Evolutionary conservation across 2,329 filamentous ascomycete species (phyloP), one percentile per base, ranked within the genome.

Genomic region (Corinectria fuckeliana): DNA sequence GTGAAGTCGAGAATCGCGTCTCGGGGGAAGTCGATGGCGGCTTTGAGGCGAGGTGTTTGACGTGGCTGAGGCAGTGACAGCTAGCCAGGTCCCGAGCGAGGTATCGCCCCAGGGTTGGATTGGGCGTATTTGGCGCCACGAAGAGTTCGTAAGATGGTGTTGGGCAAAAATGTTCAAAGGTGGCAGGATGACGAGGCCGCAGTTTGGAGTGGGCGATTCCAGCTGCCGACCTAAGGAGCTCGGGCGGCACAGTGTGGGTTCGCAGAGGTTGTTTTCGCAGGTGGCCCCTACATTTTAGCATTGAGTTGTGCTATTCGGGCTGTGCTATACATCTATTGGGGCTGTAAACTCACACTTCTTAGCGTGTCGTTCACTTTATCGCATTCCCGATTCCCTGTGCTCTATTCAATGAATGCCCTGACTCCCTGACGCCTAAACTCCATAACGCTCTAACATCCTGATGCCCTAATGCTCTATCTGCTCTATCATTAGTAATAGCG

Each of bases 1-100:
- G 70, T 66, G 61, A 57, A 60, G n/a, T 54, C 52, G 39, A 60
- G 18, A 56, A 47, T 51, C 69, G 69, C 67, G 69, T 70, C 65
- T 64, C 41, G 45, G 55, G 53, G 50, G 39, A 57, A 32, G 49
- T 8, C 26, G 42, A 36, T 10, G 54, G 30, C 36, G 50, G 30
- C 34, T 66, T 66, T 60, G 30, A 49, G n/a, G 26, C n/a, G 36
- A 34, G 42, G 13, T 42, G 49, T 25, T n/a, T 50, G 16, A 9
- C 30, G 26, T 32, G 23, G 21, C 4, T 18, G 36, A 26, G 10
- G 44, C 10, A 34, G 50, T 21, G 44, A 7, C 26, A 48, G 38
- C 16, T 20, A 26, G 36, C 13, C 26, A 28, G 5, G 28, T 21
- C 14, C 16, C 18, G 36, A 42, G 26, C 20, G 14, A 38, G 20